phyloP scores from a whole-genome alignment of 2,329 filamentous ascomycete genomes.

The Fusarium napiforme region DNA sequence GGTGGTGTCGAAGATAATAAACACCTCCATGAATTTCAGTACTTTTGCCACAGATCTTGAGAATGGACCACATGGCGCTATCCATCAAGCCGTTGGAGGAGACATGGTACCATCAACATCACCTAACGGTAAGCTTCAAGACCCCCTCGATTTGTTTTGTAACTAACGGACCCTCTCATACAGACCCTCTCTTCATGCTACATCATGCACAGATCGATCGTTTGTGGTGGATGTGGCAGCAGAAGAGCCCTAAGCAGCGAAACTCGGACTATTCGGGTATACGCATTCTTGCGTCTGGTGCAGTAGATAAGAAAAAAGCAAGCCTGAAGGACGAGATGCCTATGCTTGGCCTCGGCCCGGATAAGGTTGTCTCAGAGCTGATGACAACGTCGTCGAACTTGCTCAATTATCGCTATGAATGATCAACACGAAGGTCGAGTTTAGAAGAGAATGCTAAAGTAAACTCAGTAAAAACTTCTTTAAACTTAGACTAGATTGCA shows the following conservation, averaged over 20 bases:
- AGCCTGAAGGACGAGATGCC: neutral
- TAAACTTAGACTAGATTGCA: neutral
- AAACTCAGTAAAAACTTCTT: too few species aligned
- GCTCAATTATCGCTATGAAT: neutral
- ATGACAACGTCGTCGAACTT: neutral
- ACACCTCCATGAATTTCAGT: neutral
- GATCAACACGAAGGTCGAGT: fast-evolving
- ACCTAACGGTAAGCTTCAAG: neutral
- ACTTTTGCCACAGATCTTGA: neutral
- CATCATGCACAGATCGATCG: neutral
- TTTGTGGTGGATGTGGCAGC: neutral
- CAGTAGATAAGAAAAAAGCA: neutral
- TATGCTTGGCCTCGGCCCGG: neutral
- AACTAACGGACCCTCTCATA: neutral
- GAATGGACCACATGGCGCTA: neutral
- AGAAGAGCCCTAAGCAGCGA: neutral
- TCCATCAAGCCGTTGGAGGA: neutral
- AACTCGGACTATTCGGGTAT: neutral
- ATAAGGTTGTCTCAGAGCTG: neutral
- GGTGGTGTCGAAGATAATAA: neutral
- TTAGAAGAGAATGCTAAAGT: neutral
- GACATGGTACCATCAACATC: neutral
- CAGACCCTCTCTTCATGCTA: neutral
- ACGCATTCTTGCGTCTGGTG: neutral
- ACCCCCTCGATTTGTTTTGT: neutral